These are phyloP conservation scores for Venturia pyrina DNA, from an alignment of 2,329 filamentous ascomycete genomes.

Conservation along the genomic window DNA sequence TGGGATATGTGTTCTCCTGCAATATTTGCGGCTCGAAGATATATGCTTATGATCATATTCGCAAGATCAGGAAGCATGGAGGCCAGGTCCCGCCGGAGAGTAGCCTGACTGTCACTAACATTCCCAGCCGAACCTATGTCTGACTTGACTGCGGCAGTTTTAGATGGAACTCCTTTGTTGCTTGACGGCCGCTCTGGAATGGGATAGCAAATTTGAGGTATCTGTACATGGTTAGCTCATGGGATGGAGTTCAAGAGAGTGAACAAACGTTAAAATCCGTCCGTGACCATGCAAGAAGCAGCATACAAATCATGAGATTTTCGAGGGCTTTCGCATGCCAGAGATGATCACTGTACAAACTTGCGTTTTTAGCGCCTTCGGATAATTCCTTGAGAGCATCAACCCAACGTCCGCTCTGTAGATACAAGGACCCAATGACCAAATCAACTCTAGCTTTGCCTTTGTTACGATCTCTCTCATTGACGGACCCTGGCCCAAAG, in stretches of 20 bases:
- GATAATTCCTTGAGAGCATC: conserved; percentile 77
- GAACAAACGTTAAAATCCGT: conserved; percentile 57
- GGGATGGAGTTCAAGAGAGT: conserved; percentile 29
- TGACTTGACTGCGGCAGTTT: background rate
- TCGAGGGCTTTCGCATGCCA: conserved; percentile 97
- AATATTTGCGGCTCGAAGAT: conserved; percentile 54
- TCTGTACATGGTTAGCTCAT: conserved; percentile 20
- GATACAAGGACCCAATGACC: conserved; percentile 72
- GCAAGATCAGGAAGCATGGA: conserved; percentile 61
- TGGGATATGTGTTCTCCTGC: conserved; percentile 60
- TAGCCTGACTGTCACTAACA: background rate
- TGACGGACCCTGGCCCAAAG: conserved; percentile 53
- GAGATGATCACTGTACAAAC: conserved; percentile 78
- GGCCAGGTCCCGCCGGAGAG: conserved; percentile 37
- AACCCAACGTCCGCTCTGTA: conserved; percentile 81
- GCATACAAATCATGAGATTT: conserved; percentile 68
- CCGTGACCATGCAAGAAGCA: conserved; percentile 76
- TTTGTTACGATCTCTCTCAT: conserved; percentile 69
- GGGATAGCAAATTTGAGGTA: conserved; percentile 44
- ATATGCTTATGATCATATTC: conserved; percentile 64
- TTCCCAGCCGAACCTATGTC: conserved; percentile 15
- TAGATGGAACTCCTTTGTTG: conserved; percentile 21
- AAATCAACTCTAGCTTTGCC: conserved; percentile 72
- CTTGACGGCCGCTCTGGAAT: conserved; percentile 36
- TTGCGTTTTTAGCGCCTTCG: conserved; percentile 68